A percentile compares a stretch with the other conserved stretches of the same genome.
Evolutionary conservation across 345 rosid genomes (phyloP).

Genomic region (Microthlaspi erraticum): DNA sequence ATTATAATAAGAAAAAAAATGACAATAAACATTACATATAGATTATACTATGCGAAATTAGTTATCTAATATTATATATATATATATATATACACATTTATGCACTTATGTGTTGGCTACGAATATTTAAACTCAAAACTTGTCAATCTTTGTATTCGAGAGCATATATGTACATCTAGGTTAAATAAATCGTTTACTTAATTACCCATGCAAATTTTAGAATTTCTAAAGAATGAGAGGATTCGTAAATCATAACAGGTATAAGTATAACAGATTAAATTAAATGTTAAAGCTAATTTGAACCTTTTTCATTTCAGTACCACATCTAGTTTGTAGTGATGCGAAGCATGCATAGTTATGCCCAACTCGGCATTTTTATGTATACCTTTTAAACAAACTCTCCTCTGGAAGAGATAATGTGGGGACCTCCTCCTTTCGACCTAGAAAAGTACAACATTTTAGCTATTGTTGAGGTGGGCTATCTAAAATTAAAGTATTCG

Average conservation of each 20-base stretch:
- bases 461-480: no score
- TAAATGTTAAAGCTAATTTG: neutral
- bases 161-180: neutral
- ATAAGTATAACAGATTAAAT: neutral
- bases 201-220: neutral
- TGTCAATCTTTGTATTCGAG: neutral
- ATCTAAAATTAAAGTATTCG: no score
- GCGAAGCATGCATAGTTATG: constrained; percentile 16
- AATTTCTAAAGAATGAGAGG: neutral
- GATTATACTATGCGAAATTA: no score
- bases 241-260: neutral
- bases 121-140: neutral
- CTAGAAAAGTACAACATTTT: neutral
- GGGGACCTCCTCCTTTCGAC: constrained; percentile 19
- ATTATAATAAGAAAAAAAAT: no score
- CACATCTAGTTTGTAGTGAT: constrained; percentile 8
- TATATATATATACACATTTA: no score
- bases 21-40: neutral
- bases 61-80: neutral
- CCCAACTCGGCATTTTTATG: constrained; percentile 8
- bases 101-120: neutral
- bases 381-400: neutral
- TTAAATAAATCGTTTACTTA: neutral
- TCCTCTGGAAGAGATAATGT: constrained; percentile 15
- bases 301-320: neutral